Evolutionary conservation across 768 basidiomycete species (phyloP).

Genomic region (Suillus ampliporus): DNA sequence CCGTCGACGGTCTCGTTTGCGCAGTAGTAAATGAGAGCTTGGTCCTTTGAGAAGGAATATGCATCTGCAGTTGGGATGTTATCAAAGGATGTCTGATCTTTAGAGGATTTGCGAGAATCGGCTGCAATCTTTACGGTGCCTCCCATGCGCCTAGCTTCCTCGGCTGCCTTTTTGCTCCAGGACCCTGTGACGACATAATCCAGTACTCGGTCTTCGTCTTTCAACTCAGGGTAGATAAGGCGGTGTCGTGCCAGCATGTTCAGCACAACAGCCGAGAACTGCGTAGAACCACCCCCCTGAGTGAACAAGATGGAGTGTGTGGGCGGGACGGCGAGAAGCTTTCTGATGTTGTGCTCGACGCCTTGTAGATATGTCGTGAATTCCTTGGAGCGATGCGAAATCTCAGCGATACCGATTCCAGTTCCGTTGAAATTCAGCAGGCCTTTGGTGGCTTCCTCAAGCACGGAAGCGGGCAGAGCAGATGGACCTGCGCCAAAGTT

Average conservation of each 20-base stretch:
- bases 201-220: constrained; percentile 60
- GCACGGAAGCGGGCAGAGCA: constrained; percentile 84
- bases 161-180: constrained; percentile 87
- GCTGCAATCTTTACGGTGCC: constrained; percentile 70
- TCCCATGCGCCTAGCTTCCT: constrained; percentile 79
- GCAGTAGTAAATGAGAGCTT: constrained; percentile 96
- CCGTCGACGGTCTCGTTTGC: constrained; percentile 99
- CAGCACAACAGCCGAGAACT: constrained; percentile 91
- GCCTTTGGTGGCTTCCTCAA: constrained; percentile 80
- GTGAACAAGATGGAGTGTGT: constrained; percentile 90
- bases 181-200: constrained; percentile 94
- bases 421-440: constrained; percentile 90
- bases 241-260: constrained; percentile 90
- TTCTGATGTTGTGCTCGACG: constrained; percentile 70
- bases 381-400: constrained; percentile 93
- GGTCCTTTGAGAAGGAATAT: constrained; percentile 79
- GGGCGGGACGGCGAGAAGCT: constrained; percentile 79
- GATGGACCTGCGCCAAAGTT: constrained; percentile 98
- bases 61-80: constrained; percentile 75
- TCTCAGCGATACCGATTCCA: constrained; percentile 95
- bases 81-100: constrained; percentile 74
- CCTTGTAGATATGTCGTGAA: constrained; percentile 73
- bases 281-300: constrained; percentile 91
- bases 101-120: constrained; percentile 66
- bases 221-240: constrained; percentile 68